These are phyloP conservation scores for Tylopilus balloui DNA, from an alignment of 768 basidiomycete genomes.

Conservation along the genomic window DNA sequence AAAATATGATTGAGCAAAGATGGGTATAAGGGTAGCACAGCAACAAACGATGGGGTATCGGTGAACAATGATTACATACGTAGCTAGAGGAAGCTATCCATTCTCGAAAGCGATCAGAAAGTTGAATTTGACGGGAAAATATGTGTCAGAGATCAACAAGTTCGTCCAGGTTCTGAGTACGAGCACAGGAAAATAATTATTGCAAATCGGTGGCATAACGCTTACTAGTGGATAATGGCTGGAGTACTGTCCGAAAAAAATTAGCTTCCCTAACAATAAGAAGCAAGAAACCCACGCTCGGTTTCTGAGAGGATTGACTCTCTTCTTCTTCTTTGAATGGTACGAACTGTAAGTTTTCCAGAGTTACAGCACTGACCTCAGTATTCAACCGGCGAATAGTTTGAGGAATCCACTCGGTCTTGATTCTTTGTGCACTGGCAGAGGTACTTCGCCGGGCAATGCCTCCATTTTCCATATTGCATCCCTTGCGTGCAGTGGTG, in stretches of 20 bases:
- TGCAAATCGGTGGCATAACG: neutral
- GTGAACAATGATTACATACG: neutral
- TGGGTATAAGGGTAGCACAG: neutral
- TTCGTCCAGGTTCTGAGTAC: slow-evolving; percentile 22
- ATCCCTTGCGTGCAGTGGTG: slow-evolving; percentile 15
- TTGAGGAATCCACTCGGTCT: slow-evolving; percentile 3
- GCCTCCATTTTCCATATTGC: neutral
- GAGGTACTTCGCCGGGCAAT: slow-evolving; percentile 16
- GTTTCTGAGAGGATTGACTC: slow-evolving; percentile 15
- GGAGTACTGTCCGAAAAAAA: slow-evolving; percentile 15
- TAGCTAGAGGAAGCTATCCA: neutral
- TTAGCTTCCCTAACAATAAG: neutral
- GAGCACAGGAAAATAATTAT: neutral
- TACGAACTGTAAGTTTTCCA: slow-evolving; percentile 3
- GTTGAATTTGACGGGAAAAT: neutral
- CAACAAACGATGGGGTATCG: neutral
- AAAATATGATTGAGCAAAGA: neutral
- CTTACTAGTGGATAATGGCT: slow-evolving; percentile 25
- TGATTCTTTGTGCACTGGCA: neutral
- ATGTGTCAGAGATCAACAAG: slow-evolving; percentile 15
- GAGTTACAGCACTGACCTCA: slow-evolving; percentile 7
- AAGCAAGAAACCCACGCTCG: slow-evolving; percentile 10
- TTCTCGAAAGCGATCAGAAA: neutral
- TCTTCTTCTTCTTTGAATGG: neutral
- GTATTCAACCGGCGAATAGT: slow-evolving; percentile 8